These are phyloP conservation scores for Scutellaria barbata DNA, from an alignment of 257 asterid species.

Conservation along the genomic window DNA sequence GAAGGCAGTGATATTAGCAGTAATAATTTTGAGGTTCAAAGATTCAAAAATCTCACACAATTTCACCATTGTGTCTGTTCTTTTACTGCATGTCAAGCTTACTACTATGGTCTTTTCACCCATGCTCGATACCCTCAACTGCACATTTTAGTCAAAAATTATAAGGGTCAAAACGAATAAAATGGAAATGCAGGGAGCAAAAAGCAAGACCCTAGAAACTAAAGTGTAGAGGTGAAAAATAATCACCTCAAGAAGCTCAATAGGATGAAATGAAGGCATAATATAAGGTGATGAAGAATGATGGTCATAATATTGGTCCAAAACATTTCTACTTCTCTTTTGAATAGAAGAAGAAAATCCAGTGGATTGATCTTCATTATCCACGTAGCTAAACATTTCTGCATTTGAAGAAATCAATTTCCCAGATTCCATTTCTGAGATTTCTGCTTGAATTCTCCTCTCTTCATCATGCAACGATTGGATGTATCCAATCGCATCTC, in stretches of 20 bases:
- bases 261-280: slow-evolving; percentile 46
- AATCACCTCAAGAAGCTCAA: slow-evolving; percentile 74
- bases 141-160: slow-evolving; percentile 18
- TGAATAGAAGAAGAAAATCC: slow-evolving; percentile 40
- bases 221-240: neutral
- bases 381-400: slow-evolving; percentile 34
- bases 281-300: neutral
- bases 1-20: slow-evolving; percentile 68
- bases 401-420: slow-evolving; percentile 22
- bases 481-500: neutral
- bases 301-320: slow-evolving; percentile 36
- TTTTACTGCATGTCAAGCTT: slow-evolving; percentile 77
- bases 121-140: slow-evolving; percentile 73
- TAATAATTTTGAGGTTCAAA: slow-evolving; percentile 71
- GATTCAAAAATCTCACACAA: slow-evolving; percentile 80
- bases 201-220: neutral
- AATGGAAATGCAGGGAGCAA: no score
- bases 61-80: slow-evolving; percentile 77
- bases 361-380: slow-evolving; percentile 48
- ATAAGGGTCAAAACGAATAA: no score
- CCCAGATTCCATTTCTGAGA: slow-evolving; percentile 60
- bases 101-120: slow-evolving; percentile 69
- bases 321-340: slow-evolving; percentile 49
- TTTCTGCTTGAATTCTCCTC: slow-evolving; percentile 44
- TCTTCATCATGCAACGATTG: neutral